phyloP scores from a whole-genome alignment of 2,329 filamentous ascomycete species.

The Colletotrichum sp. region DNA sequence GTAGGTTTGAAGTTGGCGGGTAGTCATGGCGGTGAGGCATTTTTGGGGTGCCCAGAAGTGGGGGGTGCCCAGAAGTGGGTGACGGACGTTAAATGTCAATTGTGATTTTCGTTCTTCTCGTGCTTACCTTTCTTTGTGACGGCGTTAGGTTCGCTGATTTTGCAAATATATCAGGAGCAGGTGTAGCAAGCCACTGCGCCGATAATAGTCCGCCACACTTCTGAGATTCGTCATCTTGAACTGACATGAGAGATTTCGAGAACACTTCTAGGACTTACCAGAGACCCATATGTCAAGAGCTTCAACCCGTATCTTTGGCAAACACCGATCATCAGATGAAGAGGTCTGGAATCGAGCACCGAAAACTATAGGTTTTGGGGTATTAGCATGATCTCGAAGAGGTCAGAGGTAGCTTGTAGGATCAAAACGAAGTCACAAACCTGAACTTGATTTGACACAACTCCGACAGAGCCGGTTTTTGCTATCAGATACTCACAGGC shows the following conservation, averaged over 20 bases:
- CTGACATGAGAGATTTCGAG: too few relatives aligned
- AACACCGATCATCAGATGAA: background rate
- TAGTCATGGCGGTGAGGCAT: too few relatives aligned
- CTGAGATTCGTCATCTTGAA: background rate
- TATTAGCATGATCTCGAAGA: background rate
- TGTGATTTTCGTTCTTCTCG: background rate
- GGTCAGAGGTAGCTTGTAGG: background rate
- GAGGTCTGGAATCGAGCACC: background rate
- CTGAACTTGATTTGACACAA: constrained; percentile 1
- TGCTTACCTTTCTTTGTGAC: background rate
- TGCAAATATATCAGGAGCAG: background rate
- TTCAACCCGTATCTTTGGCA: background rate
- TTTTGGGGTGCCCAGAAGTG: too few relatives aligned
- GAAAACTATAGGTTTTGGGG: background rate
- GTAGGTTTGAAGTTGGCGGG: too few relatives aligned
- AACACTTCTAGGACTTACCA: background rate
- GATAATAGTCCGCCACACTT: background rate
- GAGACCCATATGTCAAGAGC: background rate
- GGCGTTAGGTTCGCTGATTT: background rate
- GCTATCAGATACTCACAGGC: constrained; percentile 5
- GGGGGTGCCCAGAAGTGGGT: too few relatives aligned
- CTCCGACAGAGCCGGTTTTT: background rate
- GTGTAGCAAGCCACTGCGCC: background rate
- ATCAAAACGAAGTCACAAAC: background rate
- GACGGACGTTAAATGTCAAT: background rate